Percentiles rank a stretch among this genome's conserved stretches.
phyloP scores from a whole-genome alignment of 177 flowering plant species.

The Vitis hybrid region DNA sequence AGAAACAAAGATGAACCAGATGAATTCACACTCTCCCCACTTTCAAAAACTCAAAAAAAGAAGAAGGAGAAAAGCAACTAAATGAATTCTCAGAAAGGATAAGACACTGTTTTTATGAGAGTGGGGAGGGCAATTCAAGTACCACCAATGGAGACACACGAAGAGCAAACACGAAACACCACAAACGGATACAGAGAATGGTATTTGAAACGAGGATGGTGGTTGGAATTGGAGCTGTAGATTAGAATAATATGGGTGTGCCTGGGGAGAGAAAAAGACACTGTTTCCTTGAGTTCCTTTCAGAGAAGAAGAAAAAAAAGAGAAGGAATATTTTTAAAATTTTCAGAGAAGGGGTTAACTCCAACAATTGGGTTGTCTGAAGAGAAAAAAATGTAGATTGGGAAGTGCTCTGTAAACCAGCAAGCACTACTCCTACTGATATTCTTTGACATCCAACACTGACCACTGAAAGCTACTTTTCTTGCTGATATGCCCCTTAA shows the following conservation, averaged over 20 bases:
- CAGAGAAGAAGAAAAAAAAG: neutral
- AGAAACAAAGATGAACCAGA: slow-evolving; percentile 17
- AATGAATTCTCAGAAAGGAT: neutral
- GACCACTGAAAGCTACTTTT: slow-evolving; percentile 7
- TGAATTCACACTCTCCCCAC: slow-evolving; percentile 15
- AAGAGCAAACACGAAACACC: slow-evolving; percentile 31
- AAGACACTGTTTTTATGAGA: neutral
- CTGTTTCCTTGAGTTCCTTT: too few relatives aligned
- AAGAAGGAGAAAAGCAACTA: neutral
- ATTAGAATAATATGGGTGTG: slow-evolving; percentile 7
- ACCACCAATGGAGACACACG: slow-evolving; percentile 17
- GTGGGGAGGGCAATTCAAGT: slow-evolving; percentile 13
- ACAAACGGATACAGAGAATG: slow-evolving; percentile 9
- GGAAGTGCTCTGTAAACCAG: slow-evolving; percentile 4
- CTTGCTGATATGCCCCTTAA: neutral
- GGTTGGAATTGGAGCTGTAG: slow-evolving; percentile 18
- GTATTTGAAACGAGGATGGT: slow-evolving; percentile 11
- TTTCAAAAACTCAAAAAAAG: slow-evolving; percentile 9
- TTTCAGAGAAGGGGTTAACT: neutral
- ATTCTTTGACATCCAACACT: slow-evolving; percentile 4
- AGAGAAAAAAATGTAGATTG: neutral
- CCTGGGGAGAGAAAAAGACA: too few relatives aligned
- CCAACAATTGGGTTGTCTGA: neutral
- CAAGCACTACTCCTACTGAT: slow-evolving; percentile 2
- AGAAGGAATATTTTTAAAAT: neutral